Evolutionary conservation across 768 basidiomycete genomes (phyloP).

Genomic region (Royoungia palumana): DNA sequence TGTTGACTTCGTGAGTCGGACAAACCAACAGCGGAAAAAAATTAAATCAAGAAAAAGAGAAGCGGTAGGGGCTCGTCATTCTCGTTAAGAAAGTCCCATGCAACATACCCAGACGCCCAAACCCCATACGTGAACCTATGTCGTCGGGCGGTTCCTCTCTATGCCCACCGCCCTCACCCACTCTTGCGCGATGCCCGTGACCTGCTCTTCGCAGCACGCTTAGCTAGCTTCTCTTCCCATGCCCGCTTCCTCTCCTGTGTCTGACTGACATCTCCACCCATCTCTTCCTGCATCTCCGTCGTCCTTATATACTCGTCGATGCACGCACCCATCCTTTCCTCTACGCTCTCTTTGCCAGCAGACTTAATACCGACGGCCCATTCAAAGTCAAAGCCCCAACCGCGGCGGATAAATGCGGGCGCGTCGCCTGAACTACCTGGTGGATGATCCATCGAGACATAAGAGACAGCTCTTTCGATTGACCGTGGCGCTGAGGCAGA

Average conservation of each 20-base stretch:
- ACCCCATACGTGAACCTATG: neutral
- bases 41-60: too few relatives aligned
- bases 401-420: slow-evolving; percentile 38
- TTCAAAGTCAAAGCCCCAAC: slow-evolving; percentile 87
- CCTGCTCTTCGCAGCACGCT: slow-evolving; percentile 33
- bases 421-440: neutral
- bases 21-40: too few relatives aligned
- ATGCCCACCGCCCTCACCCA: slow-evolving; percentile 5
- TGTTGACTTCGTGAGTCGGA: neutral
- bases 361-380: slow-evolving; percentile 42
- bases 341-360: slow-evolving; percentile 35
- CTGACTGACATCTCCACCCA: slow-evolving; percentile 57
- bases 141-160: too few relatives aligned
- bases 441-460: neutral
- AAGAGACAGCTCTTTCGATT: slow-evolving; percentile 3
- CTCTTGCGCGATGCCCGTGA: slow-evolving; percentile 27
- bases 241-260: slow-evolving; percentile 68
- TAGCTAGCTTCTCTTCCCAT: slow-evolving; percentile 39
- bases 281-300: slow-evolving; percentile 47
- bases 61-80: neutral
- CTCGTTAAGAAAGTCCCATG: slow-evolving; percentile 1
- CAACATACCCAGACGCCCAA: slow-evolving; percentile 10
- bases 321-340: slow-evolving; percentile 67
- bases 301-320: slow-evolving; percentile 53
- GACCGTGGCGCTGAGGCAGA: slow-evolving; percentile 42